Evolutionary conservation across 1,284 basidiomycete species (phyloP).

Genomic region (Uromyces viciae-fabae): DNA sequence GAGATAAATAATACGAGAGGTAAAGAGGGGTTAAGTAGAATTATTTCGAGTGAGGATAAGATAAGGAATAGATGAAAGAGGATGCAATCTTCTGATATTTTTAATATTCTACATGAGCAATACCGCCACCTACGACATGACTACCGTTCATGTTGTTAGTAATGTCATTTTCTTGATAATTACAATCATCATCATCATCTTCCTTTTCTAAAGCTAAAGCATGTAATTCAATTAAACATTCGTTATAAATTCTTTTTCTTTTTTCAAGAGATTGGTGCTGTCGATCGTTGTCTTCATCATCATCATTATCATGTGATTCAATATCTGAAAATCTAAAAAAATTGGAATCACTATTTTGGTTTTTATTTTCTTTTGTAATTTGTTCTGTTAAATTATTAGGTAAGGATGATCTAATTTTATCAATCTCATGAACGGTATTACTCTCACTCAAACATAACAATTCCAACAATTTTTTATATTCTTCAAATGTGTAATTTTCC

Average conservation of each 20-base stretch:
- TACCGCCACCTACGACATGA: too few relatives aligned
- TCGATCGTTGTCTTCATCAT: not conserved
- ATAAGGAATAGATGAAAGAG: too few relatives aligned
- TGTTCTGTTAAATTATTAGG: not conserved
- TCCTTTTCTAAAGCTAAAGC: conserved; percentile 39
- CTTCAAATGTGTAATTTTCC: conserved; percentile 32
- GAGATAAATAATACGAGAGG: too few relatives aligned
- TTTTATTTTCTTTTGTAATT: conserved; percentile 1
- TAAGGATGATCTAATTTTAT: too few relatives aligned
- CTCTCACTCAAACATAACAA: conserved; percentile 29
- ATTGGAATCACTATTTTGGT: not conserved
- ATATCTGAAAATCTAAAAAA: too few relatives aligned
- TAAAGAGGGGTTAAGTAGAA: too few relatives aligned
- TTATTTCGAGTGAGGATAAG: too few relatives aligned
- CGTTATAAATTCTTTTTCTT: conserved; percentile 37
- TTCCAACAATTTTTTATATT: conserved; percentile 31
- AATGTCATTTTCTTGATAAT: not conserved
- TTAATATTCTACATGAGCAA: too few relatives aligned
- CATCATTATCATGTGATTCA: too few relatives aligned
- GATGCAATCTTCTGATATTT: too few relatives aligned
- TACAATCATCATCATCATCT: conserved; percentile 25
- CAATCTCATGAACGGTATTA: too few relatives aligned
- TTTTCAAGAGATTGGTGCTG: conserved; percentile 13
- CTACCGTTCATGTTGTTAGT: too few relatives aligned
- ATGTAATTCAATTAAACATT: conserved; percentile 42